Percentiles rank a stretch among this genome's conserved stretches.
Evolutionary conservation across 2,329 filamentous ascomycete species (phyloP).

Genomic region (Pyricularia grisea): DNA sequence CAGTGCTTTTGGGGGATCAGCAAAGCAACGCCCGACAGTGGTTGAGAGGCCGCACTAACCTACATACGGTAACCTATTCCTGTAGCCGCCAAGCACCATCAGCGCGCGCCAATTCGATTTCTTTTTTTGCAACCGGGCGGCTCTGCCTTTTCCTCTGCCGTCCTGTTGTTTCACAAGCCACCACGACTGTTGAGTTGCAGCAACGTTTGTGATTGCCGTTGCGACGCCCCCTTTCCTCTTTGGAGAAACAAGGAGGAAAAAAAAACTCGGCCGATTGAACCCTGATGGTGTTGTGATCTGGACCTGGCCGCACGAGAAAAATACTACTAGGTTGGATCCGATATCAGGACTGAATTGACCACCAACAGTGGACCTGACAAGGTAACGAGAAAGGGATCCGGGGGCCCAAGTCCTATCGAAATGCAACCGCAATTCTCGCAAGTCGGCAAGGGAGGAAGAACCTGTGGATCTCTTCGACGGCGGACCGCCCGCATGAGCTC

Average conservation of each 20-base stretch:
- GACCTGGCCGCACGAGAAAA: neutral
- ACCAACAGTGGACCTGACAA: neutral
- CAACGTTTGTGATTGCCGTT: neutral
- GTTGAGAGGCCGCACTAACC: neutral
- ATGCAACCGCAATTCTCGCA: neutral
- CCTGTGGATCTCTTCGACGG: neutral
- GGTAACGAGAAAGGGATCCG: neutral
- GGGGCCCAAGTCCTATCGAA: neutral
- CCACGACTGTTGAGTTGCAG: neutral
- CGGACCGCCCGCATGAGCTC: neutral
- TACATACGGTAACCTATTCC: neutral
- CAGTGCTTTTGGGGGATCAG: slow-evolving; percentile 1
- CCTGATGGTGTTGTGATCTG: neutral
- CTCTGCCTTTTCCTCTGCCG: neutral
- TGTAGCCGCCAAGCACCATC: neutral
- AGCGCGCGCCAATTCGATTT: neutral
- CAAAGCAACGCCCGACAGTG: neutral
- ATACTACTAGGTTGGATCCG: neutral
- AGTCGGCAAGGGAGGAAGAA: neutral
- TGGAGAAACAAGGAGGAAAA: too few relatives aligned
- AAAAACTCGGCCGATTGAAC: neutral
- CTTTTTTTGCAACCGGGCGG: neutral
- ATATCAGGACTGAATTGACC: neutral
- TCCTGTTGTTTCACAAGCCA: neutral
- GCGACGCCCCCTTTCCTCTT: neutral